Base-by-base conservation (phyloP, 257 asterid genomes). In the Solanum peruvianum region DNA sequence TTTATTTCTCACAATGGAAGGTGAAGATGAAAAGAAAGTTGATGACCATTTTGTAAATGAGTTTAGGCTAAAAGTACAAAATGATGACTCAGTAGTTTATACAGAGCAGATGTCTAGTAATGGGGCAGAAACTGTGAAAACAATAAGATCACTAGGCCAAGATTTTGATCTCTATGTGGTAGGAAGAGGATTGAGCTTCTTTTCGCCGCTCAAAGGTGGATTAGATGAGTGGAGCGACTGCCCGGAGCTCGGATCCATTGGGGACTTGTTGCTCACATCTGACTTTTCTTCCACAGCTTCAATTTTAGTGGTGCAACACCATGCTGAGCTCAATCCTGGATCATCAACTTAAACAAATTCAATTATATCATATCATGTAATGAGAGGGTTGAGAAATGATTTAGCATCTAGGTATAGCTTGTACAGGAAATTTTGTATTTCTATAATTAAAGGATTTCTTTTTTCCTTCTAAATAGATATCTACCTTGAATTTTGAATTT, bases 151-250 rank as follows among this genome's bases (percentile, higher is more conserved):
- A 15, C 39, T 87, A 31, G 87, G 82, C 15, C 87, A 76, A 29
- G 87, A 41, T 67, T 86, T 72, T 44, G 89, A 89, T 77, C 71
- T 89, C 7, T 89, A 86, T 52, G 42, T 89, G 33, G 86, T 83
- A 33, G 91, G 91, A 7, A 76, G 91, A 85, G 89, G 91, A 9
- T n/a, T 84, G 41, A 81, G 86, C 8, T 84, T 66, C 84, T 64
- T 73, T 20, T 86, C 91, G n/a, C 87, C 84, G n/a, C 62, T 89
- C n/a, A 89, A 82, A 5, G 85, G 86, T 18, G 89, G 91, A 23
- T 78, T 89, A 35, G 91, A 87, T 35, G 91, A 87, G 27, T 89
- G 91, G 91, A 86, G 84, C 33, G 91, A 89, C 39, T 87, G 75
- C 89, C 91, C 89, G 5, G 91, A 87, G 71, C 58, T 89, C 11